Evolutionary conservation across 1,139 yeast genomes (phyloP), one percentile per base, ranked within the genome.

Genomic region (Saccharomycopsis crataegensis): DNA sequence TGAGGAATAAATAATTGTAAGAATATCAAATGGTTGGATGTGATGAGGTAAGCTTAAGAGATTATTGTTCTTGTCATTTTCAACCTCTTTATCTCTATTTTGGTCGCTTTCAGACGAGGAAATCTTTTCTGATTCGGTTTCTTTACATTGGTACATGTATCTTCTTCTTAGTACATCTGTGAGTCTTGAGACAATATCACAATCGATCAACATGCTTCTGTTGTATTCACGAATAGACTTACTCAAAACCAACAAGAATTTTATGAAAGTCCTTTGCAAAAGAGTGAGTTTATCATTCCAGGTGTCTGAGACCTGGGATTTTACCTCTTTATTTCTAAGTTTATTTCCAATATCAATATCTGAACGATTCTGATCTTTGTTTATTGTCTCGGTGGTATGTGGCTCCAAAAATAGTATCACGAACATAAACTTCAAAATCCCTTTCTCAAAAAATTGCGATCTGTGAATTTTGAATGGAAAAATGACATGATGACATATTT

Each of bases 151-250:
- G 45, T n/a, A 6, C 4, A 22, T 22, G 28, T 22, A 22, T 4
- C 28, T 22, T 22, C 28, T 22, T 22, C 4, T 22, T 7, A 43
- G 8, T 4, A 43, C 8, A 28, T n/a, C 45, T 12, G 22, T 28
- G 12, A 43, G 45, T 14, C 44, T 16, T 11, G 36, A 17, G 14
- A 48, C 11, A 14, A 14, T 28, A 17, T 38, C 17, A 16, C 48
- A 17, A 36, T 47, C 48, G 22, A 46, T 46, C 12, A 43, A 28
- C 44, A 55, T 53, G 32, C 41, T 51, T 17, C 38, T 31, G 32
- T 55, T 55, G 17, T 49, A 55, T 28, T 55, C 58, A 14, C 42
- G 46, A 8, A 53, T 56, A 33, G 47, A 49, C 38, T 55, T 55
- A 32, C 52, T 55, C 31, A 55, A 43, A 7, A 55, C 17, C 28